Evolutionary conservation across 768 basidiomycete species (phyloP), one percentile per base, ranked within the genome.

Genomic region (Mycena galericulata): DNA sequence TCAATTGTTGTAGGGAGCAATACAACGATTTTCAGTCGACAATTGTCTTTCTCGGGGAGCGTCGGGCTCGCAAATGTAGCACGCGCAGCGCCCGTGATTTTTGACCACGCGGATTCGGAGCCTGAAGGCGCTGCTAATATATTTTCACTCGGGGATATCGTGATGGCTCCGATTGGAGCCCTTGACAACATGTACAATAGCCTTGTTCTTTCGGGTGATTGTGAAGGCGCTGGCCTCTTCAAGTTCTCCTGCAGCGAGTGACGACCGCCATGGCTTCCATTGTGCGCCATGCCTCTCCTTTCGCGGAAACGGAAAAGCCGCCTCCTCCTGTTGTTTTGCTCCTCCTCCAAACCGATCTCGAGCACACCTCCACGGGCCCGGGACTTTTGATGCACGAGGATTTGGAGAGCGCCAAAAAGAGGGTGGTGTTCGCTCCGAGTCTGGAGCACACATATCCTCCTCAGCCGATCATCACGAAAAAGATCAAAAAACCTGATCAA

Each of bases 331-430:
- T 51, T 26, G 64, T 64, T 17, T 14, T 56, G 24, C 62, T 56
- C 12, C 59, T 61, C 12, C 17, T 38, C 3, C 66, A 67, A 30
- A 67, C 66, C 6, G 66, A 61, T 45, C 56, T 67, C 50, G 20
- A 47, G 15, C 58, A 20, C 26, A 55, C 49, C 24, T 67, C 53
- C 40, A 32, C 51, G 20, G 40, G 40, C 41, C n/a, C n/a, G n/a
- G n/a, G n/a, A n/a, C 58, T 67, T 17, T 11, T 67, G 11, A 61
- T 67, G 20, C 66, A 67, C 45, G 50, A 67, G 34, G 59, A 67
- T 29, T 51, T 64, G 41, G 26, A 26, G 43, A 64, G 34, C 34
- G 26, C n/a, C 24, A 46, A 34, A 11, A 64, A 62, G 61, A 41
- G 24, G n/a, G 61, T 62, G 24, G 27, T 43, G 38, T 62, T 62